A percentile compares a stretch with the other conserved stretches of the same genome.
These are phyloP conservation scores for Furcasterigmium sp. DNA, from an alignment of 2,329 filamentous ascomycete species.

Conservation along the genomic window DNA sequence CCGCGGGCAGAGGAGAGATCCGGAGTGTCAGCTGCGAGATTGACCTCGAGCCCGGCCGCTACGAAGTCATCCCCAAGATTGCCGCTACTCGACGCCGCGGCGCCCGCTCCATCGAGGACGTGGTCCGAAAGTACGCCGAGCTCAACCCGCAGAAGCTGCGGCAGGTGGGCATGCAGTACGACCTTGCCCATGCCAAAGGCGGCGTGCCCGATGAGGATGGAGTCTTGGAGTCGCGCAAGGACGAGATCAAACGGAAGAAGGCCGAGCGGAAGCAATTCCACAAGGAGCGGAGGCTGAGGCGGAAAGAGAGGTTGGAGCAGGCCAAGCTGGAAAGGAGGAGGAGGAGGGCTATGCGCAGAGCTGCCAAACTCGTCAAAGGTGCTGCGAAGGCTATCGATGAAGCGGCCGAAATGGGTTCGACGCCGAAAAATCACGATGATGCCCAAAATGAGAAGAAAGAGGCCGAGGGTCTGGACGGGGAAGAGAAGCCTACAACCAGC, in stretches of 20 bases:
- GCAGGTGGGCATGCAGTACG: constrained; percentile 53
- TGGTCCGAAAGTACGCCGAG: constrained; percentile 43
- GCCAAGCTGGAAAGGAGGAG: constrained; percentile 7
- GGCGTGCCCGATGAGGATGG: constrained; percentile 45
- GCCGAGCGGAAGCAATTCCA: constrained; percentile 18
- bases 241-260: constrained; percentile 18
- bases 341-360: constrained; percentile 6
- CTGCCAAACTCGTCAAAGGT: constrained; percentile 11
- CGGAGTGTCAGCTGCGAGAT: constrained; percentile 68
- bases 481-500: neutral
- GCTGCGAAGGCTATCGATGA: constrained; percentile 13
- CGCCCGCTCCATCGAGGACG: constrained; percentile 49
- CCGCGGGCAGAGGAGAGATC: constrained; percentile 36
- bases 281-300: constrained; percentile 7
- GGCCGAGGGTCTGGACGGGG: too few species aligned
- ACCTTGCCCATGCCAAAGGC: constrained; percentile 56
- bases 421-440: constrained; percentile 10
- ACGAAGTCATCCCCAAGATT: constrained; percentile 65
- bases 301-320: constrained; percentile 16
- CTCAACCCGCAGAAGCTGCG: constrained; percentile 58
- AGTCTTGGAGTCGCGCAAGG: constrained; percentile 19
- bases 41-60: constrained; percentile 62
- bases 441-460: constrained; percentile 15
- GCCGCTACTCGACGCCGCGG: constrained; percentile 42
- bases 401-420: constrained; percentile 1